Percentiles rank a stretch among this genome's conserved stretches.
phyloP scores from a whole-genome alignment of 2,329 filamentous ascomycete species.

The Fusarium armeniacum region DNA sequence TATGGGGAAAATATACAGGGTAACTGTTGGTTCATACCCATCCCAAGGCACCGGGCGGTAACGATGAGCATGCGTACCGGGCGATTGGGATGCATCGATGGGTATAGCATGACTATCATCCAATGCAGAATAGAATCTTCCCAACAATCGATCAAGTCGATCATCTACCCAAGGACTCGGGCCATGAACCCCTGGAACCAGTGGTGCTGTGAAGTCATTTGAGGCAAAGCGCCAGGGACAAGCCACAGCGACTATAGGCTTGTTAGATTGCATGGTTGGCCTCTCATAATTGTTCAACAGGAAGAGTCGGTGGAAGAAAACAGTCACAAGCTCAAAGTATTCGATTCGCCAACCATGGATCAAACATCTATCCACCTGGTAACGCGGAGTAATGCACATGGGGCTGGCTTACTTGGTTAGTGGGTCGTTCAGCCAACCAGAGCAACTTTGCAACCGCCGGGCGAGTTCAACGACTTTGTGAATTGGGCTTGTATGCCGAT shows the following conservation, averaged over 20 bases:
- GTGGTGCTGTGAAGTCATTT: constrained; percentile 3
- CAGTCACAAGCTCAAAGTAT: constrained; percentile 10
- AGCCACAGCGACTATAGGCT: constrained; percentile 28
- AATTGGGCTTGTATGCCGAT: constrained; percentile 16
- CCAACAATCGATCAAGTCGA: constrained; percentile 25
- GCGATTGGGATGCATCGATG: not conserved
- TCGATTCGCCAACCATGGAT: constrained; percentile 5
- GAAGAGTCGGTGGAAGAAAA: constrained; percentile 13
- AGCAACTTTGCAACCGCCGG: constrained; percentile 33
- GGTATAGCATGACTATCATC: constrained; percentile 15
- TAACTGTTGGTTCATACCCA: constrained; percentile 18
- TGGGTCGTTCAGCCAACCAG: constrained; percentile 33
- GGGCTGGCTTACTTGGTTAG: constrained; percentile 13
- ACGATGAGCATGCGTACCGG: constrained; percentile 14
- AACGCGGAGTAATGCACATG: constrained; percentile 33
- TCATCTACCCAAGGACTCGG: constrained; percentile 29
- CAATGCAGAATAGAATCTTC: constrained; percentile 9
- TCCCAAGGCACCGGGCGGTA: constrained; percentile 13
- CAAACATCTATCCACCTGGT: constrained; percentile 23
- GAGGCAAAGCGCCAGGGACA: constrained; percentile 10
- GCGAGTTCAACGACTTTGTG: constrained; percentile 5
- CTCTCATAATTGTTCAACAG: constrained; percentile 22
- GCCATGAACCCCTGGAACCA: constrained; percentile 11
- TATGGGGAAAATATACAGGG: constrained; percentile 12
- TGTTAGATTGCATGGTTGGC: constrained; percentile 31